Evolutionary conservation across 106 monocot genomes (phyloP), one percentile per base, ranked within the genome.

Genomic region (Acanthochlamys bracteata): DNA sequence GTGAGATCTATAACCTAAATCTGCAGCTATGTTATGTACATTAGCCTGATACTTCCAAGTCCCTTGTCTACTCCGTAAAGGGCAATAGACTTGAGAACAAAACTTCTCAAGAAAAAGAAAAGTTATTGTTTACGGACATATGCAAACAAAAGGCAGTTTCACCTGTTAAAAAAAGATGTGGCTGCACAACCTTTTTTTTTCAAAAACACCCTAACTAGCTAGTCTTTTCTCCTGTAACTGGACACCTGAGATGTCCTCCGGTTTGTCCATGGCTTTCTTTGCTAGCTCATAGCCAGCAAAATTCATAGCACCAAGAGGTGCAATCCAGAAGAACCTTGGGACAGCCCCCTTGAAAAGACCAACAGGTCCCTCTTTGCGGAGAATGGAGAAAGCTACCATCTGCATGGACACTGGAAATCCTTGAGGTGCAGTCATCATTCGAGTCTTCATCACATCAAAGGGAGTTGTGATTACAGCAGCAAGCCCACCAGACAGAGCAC

Each of bases 261-360:
- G 65, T 42, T 84, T 76, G 24, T 83, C 78, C 96, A 98, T 98
- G 19, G 96, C 96, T 73, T 98, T 98, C 88, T 79, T 92, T 40
- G 96, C 91, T 17, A 98, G 73, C 76, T 98, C 96, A 53, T 98
- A 98, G 20, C 96, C 96, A 4, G 96, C 96, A 60, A 98, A 98
- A 67, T 98, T 98, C 96, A 98, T 98, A 10, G 96, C 91, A 27
- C 96, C 96, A 4, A 98, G 88, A 25, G 96, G 96, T 11, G 96
- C 96, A 60, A 98, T 92, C 96, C 96, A 98, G 70, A 98, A 98
- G 70, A 98, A 98, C 51, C 96, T 71, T n/a, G 96, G 96, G 24
- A 92, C 76, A 20, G 96, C 96, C 15, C 96, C 96, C 73, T 98
- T 98, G 76, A 98, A 98, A 26, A 98, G 81, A 10, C 96, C 96